Evolutionary conservation across 352 stramenopile species (phyloP).

Genomic region (Achlya hypogyna): DNA sequence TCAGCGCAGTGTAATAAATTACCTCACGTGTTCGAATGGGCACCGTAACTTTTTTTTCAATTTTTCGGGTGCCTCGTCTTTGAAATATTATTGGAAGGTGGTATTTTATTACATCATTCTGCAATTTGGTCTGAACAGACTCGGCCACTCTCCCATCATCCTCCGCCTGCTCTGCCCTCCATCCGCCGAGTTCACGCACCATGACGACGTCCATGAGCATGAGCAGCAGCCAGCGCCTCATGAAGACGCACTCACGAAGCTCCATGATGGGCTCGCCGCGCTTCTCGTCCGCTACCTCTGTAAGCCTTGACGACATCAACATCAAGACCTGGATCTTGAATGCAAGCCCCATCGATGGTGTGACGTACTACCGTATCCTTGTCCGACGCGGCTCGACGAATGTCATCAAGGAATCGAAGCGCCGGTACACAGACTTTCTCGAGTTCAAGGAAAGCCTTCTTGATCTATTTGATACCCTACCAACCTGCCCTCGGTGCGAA

Average conservation of each 20-base stretch:
- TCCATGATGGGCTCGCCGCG: slow-evolving; percentile 13
- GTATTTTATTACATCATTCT: too few relatives aligned
- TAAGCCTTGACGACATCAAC: slow-evolving; percentile 16
- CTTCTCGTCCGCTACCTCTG: neutral
- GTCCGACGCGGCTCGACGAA: slow-evolving; percentile 5
- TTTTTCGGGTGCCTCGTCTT: too few relatives aligned
- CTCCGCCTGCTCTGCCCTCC: too few relatives aligned
- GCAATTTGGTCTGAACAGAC: too few relatives aligned
- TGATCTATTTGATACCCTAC: slow-evolving; percentile 22
- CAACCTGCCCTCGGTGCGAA: slow-evolving; percentile 68
- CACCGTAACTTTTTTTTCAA: neutral
- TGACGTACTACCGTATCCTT: slow-evolving; percentile 21
- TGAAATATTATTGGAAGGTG: too few relatives aligned
- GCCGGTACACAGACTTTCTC: slow-evolving; percentile 18
- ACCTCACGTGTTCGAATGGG: neutral
- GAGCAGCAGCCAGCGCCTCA: neutral
- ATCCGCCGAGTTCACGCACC: neutral
- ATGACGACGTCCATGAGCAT: neutral
- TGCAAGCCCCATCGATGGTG: slow-evolving; percentile 12
- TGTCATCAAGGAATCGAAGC: slow-evolving; percentile 17
- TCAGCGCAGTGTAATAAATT: neutral
- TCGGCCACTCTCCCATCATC: too few relatives aligned
- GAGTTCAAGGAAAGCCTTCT: slow-evolving; percentile 15
- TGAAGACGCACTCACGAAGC: neutral
- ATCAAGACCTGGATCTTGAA: slow-evolving; percentile 22